These are phyloP conservation scores for Kwoniella heveanensis DNA, from an alignment of 768 basidiomycete species.

Conservation along the genomic window DNA sequence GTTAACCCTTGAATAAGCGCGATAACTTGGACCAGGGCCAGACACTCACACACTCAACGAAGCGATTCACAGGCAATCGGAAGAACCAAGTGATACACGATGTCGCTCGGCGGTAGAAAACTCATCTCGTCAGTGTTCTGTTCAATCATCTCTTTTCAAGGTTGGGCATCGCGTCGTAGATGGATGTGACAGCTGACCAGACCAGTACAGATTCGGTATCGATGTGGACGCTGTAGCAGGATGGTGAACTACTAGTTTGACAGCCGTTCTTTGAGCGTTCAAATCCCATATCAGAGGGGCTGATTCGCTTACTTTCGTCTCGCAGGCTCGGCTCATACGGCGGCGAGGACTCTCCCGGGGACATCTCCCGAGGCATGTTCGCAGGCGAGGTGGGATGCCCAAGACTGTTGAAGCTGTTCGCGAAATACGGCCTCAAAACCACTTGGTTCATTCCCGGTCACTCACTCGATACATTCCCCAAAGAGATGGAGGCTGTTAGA, in stretches of 20 bases:
- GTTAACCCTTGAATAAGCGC: too few species aligned
- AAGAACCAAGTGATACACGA: background rate
- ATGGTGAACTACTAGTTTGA: slow-evolving; percentile 59
- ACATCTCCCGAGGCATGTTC: slow-evolving; percentile 72
- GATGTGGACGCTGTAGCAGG: slow-evolving; percentile 78
- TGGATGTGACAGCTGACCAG: background rate
- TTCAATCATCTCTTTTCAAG: background rate
- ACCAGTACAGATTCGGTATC: slow-evolving; percentile 59
- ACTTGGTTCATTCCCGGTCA: slow-evolving; percentile 82
- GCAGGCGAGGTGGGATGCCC: slow-evolving; percentile 74
- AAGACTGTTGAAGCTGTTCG: slow-evolving; percentile 70
- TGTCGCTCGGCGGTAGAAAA: slow-evolving; percentile 23
- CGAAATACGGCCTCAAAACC: slow-evolving; percentile 68
- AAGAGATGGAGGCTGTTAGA: slow-evolving; percentile 68
- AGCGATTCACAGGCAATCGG: too few species aligned
- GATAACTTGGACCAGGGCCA: too few species aligned
- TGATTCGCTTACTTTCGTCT: background rate
- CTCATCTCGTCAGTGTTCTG: slow-evolving; percentile 12
- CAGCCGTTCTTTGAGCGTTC: too few species aligned
- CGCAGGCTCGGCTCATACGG: slow-evolving; percentile 74
- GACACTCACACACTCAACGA: too few species aligned
- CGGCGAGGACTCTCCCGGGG: slow-evolving; percentile 70
- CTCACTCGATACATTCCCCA: slow-evolving; percentile 72
- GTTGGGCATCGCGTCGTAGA: too few species aligned
- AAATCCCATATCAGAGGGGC: too few species aligned